Evolutionary conservation across 176 grass and related monocot genomes (phyloP).

Genomic region (Saccharum spontaneum): DNA sequence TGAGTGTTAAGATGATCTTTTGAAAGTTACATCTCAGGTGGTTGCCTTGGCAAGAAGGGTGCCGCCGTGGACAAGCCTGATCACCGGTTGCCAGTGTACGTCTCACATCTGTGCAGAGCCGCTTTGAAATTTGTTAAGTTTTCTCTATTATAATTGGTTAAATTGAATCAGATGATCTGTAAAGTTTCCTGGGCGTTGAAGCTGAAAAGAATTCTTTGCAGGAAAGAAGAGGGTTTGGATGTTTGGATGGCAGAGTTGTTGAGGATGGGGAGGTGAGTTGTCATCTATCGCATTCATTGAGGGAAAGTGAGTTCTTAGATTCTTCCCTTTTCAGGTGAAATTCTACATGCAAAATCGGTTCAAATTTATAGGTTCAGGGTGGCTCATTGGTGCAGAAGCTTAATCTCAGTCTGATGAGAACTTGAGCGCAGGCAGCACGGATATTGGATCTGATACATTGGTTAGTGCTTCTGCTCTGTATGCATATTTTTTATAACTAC

Average conservation of each 20-base stretch:
- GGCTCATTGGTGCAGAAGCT: background rate
- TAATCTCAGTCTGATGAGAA: slow-evolving; percentile 1
- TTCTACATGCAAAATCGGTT: background rate
- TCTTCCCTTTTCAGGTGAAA: background rate
- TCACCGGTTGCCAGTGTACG: too few relatives aligned
- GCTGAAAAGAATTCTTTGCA: slow-evolving; percentile 33
- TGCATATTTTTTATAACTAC: background rate
- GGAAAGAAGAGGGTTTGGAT: slow-evolving; percentile 3
- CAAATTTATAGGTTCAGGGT: background rate
- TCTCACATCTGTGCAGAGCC: too few relatives aligned
- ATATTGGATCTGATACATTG: background rate
- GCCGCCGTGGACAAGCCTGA: too few relatives aligned
- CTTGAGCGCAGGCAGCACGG: background rate
- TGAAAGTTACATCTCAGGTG: slow-evolving; percentile 1
- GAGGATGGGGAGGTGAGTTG: slow-evolving; percentile 40
- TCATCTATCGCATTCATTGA: background rate
- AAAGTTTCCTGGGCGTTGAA: background rate
- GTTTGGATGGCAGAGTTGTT: slow-evolving; percentile 8
- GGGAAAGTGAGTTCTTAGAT: background rate
- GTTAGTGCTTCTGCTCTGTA: background rate
- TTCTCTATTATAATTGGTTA: background rate
- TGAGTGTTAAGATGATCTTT: background rate
- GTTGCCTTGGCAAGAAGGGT: background rate
- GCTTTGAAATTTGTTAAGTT: background rate
- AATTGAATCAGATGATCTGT: background rate